These are phyloP conservation scores for Apophysomyces ossiformis DNA, from an alignment of 371 early-diverging fungal genomes.

Conservation along the genomic window DNA sequence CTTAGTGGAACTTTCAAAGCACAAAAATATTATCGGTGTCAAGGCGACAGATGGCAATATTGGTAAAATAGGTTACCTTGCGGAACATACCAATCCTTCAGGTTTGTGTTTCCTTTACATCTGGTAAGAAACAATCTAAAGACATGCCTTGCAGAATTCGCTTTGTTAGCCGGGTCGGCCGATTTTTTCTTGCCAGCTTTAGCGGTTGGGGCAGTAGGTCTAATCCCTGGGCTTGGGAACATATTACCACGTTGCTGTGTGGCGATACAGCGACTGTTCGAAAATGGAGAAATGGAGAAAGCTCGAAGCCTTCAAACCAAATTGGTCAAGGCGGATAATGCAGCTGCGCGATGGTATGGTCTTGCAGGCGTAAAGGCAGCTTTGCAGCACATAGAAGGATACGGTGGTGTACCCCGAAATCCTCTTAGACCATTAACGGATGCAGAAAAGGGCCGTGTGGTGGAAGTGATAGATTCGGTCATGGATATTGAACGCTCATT, in stretches of 20 bases:
- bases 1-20: slow-evolving; percentile 38
- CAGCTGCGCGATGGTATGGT: slow-evolving; percentile 49
- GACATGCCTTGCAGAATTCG: slow-evolving; percentile 18
- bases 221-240: slow-evolving; percentile 50
- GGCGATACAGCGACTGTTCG: slow-evolving; percentile 37
- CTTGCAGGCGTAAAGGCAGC: slow-evolving; percentile 46
- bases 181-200: slow-evolving; percentile 52
- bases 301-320: slow-evolving; percentile 42
- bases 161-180: slow-evolving; percentile 49
- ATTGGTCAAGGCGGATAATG: slow-evolving; percentile 51
- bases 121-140: not conserved
- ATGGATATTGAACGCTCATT: not conserved
- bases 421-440: slow-evolving; percentile 32
- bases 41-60: slow-evolving; percentile 58
- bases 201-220: slow-evolving; percentile 46
- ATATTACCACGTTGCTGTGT: slow-evolving; percentile 43
- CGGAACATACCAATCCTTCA: slow-evolving; percentile 6
- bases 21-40: slow-evolving; percentile 48
- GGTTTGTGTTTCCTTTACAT: slow-evolving; percentile 8
- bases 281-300: slow-evolving; percentile 32
- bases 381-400: slow-evolving; percentile 35
- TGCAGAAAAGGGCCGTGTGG: not conserved
- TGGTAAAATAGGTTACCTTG: slow-evolving; percentile 47
- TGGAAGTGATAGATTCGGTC: not conserved
- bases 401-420: slow-evolving; percentile 45